Conservation (phyloP, 73 alveolate genomes). For the Paramecium sonneborni region DNA sequence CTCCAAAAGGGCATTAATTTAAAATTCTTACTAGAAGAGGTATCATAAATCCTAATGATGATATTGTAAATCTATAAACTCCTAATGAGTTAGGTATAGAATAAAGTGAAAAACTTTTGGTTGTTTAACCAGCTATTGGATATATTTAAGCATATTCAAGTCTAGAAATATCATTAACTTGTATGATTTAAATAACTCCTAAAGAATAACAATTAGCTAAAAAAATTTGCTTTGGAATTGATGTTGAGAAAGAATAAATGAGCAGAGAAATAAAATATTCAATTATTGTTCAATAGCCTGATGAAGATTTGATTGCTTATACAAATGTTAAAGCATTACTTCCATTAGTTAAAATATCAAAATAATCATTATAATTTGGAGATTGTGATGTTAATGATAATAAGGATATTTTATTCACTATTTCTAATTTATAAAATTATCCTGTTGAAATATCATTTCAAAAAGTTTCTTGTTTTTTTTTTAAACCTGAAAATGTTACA, state of each 20-base stretch:
- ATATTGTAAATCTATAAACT: constrained; percentile 80
- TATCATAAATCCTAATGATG: constrained; percentile 78
- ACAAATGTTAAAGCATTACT: constrained; percentile 93
- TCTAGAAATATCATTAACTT: constrained; percentile 85
- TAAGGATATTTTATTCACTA: constrained; percentile 85
- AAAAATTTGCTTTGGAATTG: constrained; percentile 21
- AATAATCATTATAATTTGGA: constrained; percentile 84
- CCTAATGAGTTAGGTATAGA: constrained; percentile 96
- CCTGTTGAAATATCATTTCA: constrained; percentile 88
- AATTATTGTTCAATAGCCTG: constrained; percentile 77
- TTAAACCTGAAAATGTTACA: constrained; percentile 84
- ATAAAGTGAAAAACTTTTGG: constrained; percentile 91
- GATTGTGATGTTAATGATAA: constrained; percentile 94
- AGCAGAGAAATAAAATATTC: constrained; percentile 77
- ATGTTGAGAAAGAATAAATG: constrained; percentile 71
- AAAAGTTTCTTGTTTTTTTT: constrained; percentile 88
- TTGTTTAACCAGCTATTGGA: constrained; percentile 94
- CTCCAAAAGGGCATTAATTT: constrained; percentile 90
- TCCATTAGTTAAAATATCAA: constrained; percentile 91
- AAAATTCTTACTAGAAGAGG: constrained; percentile 88
- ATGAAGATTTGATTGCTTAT: constrained; percentile 88
- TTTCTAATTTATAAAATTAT: constrained; percentile 85
- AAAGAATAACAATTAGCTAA: constrained; percentile 58
- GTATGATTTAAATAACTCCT: constrained; percentile 70
- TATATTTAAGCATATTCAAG: constrained; percentile 89